phyloP scores from a whole-genome alignment of 2,329 filamentous ascomycete genomes.

The Dryadomyces sulphureus region DNA sequence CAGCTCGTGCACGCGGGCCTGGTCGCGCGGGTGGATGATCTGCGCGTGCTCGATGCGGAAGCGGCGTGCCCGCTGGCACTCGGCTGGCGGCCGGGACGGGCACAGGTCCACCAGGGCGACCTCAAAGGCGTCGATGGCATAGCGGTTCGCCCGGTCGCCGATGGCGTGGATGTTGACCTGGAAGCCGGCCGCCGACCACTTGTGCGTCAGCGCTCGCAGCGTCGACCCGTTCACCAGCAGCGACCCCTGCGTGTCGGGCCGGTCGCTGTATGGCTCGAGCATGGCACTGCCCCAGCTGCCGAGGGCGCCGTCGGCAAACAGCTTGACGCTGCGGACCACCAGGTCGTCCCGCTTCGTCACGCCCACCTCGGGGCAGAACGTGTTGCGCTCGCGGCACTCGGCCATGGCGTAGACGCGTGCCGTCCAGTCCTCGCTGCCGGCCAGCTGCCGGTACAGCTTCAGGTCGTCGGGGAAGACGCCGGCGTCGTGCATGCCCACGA shows the following conservation, averaged over 20 bases:
- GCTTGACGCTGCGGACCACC: conserved; percentile 47
- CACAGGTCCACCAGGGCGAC: conserved; percentile 40
- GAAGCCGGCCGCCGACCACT: conserved; percentile 46
- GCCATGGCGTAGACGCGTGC: conserved; percentile 54
- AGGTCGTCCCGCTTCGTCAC: conserved; percentile 28
- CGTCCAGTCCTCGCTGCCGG: conserved; percentile 34
- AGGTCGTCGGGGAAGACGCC: conserved; percentile 42
- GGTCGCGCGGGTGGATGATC: conserved; percentile 53
- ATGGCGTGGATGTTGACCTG: conserved; percentile 64
- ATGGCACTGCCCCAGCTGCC: conserved; percentile 60
- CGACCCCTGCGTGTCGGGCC: conserved; percentile 44
- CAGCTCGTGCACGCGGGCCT: conserved; percentile 39
- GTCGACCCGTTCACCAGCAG: conserved; percentile 51
- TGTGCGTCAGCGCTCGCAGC: conserved; percentile 34
- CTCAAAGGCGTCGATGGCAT: conserved; percentile 48
- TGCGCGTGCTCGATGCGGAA: conserved; percentile 59
- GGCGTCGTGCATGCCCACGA: conserved; percentile 57
- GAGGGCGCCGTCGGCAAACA: conserved; percentile 56
- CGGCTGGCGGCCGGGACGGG: conserved; percentile 22
- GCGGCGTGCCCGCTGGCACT: conserved; percentile 20
- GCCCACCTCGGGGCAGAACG: conserved; percentile 38
- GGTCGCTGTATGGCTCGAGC: conserved; percentile 55
- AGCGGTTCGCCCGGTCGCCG: conserved; percentile 52
- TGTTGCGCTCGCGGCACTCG: conserved; percentile 49
- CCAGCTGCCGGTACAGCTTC: conserved; percentile 37